Evolutionary conservation across 768 basidiomycete species (phyloP).

Genomic region (Pilatotrama ljubarskyi): DNA sequence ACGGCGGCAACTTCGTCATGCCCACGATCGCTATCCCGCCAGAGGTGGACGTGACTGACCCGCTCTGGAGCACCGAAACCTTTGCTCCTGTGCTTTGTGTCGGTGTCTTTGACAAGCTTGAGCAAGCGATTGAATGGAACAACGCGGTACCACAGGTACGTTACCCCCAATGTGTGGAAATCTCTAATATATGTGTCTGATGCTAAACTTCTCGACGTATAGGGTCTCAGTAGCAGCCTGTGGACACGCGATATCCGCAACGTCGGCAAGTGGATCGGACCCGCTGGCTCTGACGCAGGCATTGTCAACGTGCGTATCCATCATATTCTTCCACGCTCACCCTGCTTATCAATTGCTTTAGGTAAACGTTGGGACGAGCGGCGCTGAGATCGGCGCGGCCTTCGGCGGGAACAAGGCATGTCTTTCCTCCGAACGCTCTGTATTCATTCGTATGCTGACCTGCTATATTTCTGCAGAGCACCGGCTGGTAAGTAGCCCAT

Average conservation of each 20-base stretch:
- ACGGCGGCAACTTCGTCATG: constrained; percentile 83
- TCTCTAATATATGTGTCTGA: too few species aligned
- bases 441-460: neutral
- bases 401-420: constrained; percentile 93
- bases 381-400: constrained; percentile 79
- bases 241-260: constrained; percentile 87
- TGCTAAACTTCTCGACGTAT: constrained; percentile 45
- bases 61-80: constrained; percentile 76
- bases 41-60: constrained; percentile 50
- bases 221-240: constrained; percentile 88
- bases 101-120: constrained; percentile 81
- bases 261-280: constrained; percentile 91
- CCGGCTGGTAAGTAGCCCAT: constrained; percentile 64
- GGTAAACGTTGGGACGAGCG: constrained; percentile 69
- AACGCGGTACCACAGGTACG: constrained; percentile 80
- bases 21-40: constrained; percentile 81
- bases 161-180: too few species aligned
- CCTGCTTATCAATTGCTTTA: constrained; percentile 24
- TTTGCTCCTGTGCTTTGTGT: constrained; percentile 91
- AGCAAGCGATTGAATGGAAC: constrained; percentile 87
- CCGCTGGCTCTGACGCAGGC: constrained; percentile 85
- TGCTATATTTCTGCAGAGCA: constrained; percentile 51
- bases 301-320: constrained; percentile 75
- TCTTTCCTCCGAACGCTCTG: constrained; percentile 11
- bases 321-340: neutral